Evolutionary conservation across 208 protist species (phyloP), one percentile per base, ranked within the genome.

Genomic region (Wallacemonas sp.): DNA sequence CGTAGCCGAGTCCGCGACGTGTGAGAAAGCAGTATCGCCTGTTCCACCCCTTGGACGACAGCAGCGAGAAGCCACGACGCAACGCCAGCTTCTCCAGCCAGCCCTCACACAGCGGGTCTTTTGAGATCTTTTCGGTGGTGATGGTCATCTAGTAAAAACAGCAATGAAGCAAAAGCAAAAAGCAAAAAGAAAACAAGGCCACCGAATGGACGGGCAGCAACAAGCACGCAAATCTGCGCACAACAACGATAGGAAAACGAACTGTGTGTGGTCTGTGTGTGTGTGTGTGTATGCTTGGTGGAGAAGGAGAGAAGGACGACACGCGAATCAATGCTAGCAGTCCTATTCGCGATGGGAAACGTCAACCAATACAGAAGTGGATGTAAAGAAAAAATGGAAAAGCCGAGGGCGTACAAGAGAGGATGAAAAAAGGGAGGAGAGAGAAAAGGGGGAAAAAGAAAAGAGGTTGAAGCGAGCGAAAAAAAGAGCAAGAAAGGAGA

Each of bases 1-100:
- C 67, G 44, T 87, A 82, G 0, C 76, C 74, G 33, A 91, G 64
- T 6, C 85, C 85, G 21, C 85, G 74, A 9, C 66, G 47, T 6
- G 78, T 80, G 1, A 81, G 39, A 34, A 87, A 75, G 23, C 41
- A 76, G 57, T 85, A 87, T 30, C 82, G 80, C 19, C 61, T 38
- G 44, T 80, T 58, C 83, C 86, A 92, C 24, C 67, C 62, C 24
- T 83, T 75, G 1, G 46, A 55, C 36, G 66, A 23, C 32, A 91
- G 81, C 17, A 87, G 23, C 34, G 72, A 52, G 39, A 81, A 75
- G 52, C 79, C 67, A 9, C 47, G 47, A 6, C 47, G 47, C 12
- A 88, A 48, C 19, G 80, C 70, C 36, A 72, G 78, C 73, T 91
- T 91, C 2, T 92, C 81, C 0, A 92, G 43, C 82, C 85, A 92